Base-by-base conservation (phyloP, 495 filamentous ascomycete species). In the Clavariopsis aquatica region DNA sequence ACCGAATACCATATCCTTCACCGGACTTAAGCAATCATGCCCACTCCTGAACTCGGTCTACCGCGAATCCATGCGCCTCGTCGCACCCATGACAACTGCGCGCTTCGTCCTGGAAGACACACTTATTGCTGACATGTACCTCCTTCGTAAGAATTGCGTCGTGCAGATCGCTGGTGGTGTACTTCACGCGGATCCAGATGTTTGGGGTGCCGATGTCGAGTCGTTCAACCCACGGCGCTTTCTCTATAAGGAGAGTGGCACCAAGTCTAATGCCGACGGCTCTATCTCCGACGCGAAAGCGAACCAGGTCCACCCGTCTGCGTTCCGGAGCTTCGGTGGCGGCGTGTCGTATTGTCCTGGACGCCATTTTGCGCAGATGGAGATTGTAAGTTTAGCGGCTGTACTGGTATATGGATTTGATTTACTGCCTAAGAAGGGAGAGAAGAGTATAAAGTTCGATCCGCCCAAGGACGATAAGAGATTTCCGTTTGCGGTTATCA, bases 321-420 rank as follows among this genome's bases (percentile, higher is more conserved):
- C 68, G 5, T 79, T 79, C 54, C 57, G 78, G 49, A 57, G 71
- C 0, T 82, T 82, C 64, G 80, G 81, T 12, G 64, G 77, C 1
- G 78, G 80, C 22, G 73, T 73, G 0, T 68, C 68, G 8, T 71
- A 80, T 31, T 83, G 80, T 65, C 79, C 80, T 17, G 80, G 81
- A 8, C 68, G 80, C 12, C 76, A 81, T 66, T 82, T 81, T 70
- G 80, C 78, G 1, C 74, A 67, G 10, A 70, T 71, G 20, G 78
- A 80, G 63, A 77, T 82, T 34, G 17, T 81, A 29, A 69, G 66
- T 1, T 49, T 24, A n/a, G 24, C 47, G 19, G 47, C 24, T 5
- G 47, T 49, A 15, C 24, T 24, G 24, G 20, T 49, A 3, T 27
- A n/a, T 8, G 47, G 47, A 24, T 24, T 49, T 10, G 47, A 49